A percentile compares a stretch with the other conserved stretches of the same genome.
phyloP scores from a whole-genome alignment of 352 stramenopile species.

The Blastocystis sp. region DNA sequence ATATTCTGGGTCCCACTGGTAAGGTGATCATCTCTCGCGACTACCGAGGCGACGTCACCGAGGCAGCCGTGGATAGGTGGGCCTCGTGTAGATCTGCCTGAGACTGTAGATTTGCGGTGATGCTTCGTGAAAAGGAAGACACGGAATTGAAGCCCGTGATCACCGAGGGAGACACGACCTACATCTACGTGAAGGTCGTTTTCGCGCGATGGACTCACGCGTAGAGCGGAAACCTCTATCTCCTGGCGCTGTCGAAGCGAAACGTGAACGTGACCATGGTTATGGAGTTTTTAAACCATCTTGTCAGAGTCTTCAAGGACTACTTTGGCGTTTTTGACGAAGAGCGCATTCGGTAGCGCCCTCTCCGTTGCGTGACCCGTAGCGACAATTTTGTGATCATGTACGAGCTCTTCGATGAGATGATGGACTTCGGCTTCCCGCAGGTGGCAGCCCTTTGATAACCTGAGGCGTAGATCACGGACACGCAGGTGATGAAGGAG shows the following conservation, averaged over 20 bases:
- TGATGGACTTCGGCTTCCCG: constrained; percentile 98
- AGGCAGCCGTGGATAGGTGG: constrained; percentile 81
- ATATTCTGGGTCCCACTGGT: constrained; percentile 96
- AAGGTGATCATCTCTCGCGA: constrained; percentile 99
- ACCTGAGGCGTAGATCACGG: constrained; percentile 73
- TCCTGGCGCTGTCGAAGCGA: constrained; percentile 94
- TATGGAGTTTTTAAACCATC: constrained; percentile 85
- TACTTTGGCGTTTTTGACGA: constrained; percentile 99
- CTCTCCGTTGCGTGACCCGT: neutral
- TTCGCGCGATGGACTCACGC: constrained; percentile 24
- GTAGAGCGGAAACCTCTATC: constrained; percentile 95
- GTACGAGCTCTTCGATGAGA: constrained; percentile 99
- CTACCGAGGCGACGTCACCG: constrained; percentile 95
- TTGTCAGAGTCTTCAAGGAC: constrained; percentile 91
- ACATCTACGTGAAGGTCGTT: constrained; percentile 86
- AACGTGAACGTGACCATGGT: constrained; percentile 96
- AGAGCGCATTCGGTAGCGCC: constrained; percentile 87
- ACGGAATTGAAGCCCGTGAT: constrained; percentile 88
- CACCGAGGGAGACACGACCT: constrained; percentile 85
- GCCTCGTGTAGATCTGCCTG: constrained; percentile 3
- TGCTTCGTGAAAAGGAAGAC: constrained; percentile 89
- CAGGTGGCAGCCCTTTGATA: constrained; percentile 76
- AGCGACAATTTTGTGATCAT: constrained; percentile 99
- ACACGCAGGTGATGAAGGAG: constrained; percentile 81
- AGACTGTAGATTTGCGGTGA: constrained; percentile 78